Conservation (phyloP, 495 filamentous ascomycete genomes). For the Usnea hakonensis region DNA sequence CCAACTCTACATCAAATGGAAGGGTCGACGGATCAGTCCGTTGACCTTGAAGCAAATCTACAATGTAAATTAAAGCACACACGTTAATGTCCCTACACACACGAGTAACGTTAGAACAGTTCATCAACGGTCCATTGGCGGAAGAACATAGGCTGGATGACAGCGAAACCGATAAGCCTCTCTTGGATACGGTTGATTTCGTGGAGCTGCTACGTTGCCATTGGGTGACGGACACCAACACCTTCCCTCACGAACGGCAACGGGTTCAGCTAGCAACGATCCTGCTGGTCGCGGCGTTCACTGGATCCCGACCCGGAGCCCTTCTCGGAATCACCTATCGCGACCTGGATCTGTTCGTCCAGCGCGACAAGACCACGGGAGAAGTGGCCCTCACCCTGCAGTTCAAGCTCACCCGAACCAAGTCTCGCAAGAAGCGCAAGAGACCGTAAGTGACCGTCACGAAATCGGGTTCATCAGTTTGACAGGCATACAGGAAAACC, state of each 20-base stretch:
- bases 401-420: not conserved
- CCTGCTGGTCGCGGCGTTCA: conserved; percentile 7
- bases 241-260: conserved; percentile 12
- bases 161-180: conserved; percentile 12
- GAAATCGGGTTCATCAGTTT: not conserved
- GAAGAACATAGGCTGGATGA: conserved; percentile 9
- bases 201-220: conserved; percentile 9
- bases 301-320: not conserved
- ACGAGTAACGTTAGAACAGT: not conserved
- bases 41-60: conserved; percentile 5
- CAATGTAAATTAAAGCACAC: not conserved
- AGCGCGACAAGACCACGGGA: conserved; percentile 6
- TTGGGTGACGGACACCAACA: conserved; percentile 12
- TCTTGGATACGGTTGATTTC: conserved; percentile 10
- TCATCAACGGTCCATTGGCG: not conserved
- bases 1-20: conserved; percentile 13
- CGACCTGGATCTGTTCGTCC: conserved; percentile 11
- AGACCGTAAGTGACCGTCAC: not conserved
- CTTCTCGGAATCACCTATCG: conserved; percentile 13
- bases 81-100: not conserved
- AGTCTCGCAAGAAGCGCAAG: conserved; percentile 12
- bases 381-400: conserved; percentile 3
- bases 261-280: conserved; percentile 12
- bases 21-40: not conserved
- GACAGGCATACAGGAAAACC: conserved; percentile 2